Conservation (phyloP, 129 eudicot species). For the Dittrichia graveolens region DNA sequence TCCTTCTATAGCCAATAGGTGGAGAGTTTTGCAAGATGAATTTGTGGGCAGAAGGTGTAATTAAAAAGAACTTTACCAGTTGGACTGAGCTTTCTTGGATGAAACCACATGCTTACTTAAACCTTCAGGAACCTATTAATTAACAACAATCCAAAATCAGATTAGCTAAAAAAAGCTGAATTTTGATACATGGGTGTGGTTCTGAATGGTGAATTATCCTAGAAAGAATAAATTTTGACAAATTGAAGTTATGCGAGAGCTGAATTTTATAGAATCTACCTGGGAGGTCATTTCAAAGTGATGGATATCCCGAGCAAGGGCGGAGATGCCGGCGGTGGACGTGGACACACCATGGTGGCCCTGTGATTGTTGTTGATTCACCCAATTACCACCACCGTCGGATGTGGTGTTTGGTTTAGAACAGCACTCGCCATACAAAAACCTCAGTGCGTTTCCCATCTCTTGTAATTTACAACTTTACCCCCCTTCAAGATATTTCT, state of each 20-base stretch:
- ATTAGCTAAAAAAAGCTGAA: neutral
- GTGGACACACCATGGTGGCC: slow-evolving; percentile 61
- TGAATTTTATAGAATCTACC: slow-evolving; percentile 48
- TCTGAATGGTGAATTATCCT: neutral
- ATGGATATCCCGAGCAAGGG: slow-evolving; percentile 73
- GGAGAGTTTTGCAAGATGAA: neutral
- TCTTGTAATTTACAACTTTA: slow-evolving; percentile 22
- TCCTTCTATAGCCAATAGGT: neutral
- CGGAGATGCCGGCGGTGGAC: slow-evolving; percentile 57
- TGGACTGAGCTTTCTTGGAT: slow-evolving; percentile 87
- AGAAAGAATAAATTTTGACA: neutral
- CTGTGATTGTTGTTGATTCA: slow-evolving; percentile 30
- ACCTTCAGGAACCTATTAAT: slow-evolving; percentile 83
- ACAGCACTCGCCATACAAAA: slow-evolving; percentile 60
- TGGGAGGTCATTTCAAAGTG: slow-evolving; percentile 76
- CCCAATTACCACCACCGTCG: slow-evolving; percentile 35
- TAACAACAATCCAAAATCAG: slow-evolving; percentile 12
- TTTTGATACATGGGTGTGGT: slow-evolving; percentile 2
- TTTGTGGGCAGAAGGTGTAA: neutral
- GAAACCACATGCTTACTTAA: slow-evolving; percentile 85
- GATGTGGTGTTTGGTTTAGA: slow-evolving; percentile 43
- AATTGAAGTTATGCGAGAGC: neutral
- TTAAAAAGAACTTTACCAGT: slow-evolving; percentile 53
- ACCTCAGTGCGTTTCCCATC: slow-evolving; percentile 89
- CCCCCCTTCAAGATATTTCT: neutral